These are phyloP conservation scores for Trypanosoma cruzi DNA, from an alignment of 208 protist genomes.

Conservation along the genomic window DNA sequence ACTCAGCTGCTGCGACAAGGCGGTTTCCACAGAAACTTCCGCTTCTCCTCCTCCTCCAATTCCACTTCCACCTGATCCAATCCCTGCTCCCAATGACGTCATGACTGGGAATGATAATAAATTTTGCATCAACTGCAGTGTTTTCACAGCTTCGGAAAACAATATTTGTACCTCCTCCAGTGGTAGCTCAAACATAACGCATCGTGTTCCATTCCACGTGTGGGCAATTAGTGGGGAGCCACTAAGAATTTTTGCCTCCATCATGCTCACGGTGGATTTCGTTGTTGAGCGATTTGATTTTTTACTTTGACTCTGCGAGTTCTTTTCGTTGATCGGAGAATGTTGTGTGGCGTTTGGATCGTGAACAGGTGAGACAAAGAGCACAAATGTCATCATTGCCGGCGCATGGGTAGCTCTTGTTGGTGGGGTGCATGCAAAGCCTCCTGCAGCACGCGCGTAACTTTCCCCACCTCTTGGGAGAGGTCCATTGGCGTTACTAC, in stretches of 20 bases:
- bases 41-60: neutral
- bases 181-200: conserved; percentile 37
- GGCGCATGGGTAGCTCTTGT: neutral
- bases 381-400: conserved; percentile 39
- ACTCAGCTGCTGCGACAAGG: conserved; percentile 20
- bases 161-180: conserved; percentile 34
- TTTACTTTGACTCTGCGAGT: conserved; percentile 2
- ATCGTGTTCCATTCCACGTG: conserved; percentile 22
- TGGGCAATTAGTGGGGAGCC: neutral
- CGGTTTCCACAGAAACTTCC: conserved; percentile 6
- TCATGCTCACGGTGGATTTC: neutral
- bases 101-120: neutral
- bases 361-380: conserved; percentile 62
- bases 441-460: neutral
- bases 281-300: conserved; percentile 7
- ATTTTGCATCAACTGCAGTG: conserved; percentile 36
- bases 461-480: neutral
- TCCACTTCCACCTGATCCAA: neutral
- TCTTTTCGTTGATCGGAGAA: conserved; percentile 28
- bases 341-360: conserved; percentile 39
- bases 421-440: neutral
- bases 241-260: conserved; percentile 2
- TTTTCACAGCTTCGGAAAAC: conserved; percentile 23
- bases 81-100: neutral
- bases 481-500: neutral